Evolutionary conservation across 192 early-diverging fungal genomes (phyloP).

Genomic region (Rhizophagus prolifer): DNA sequence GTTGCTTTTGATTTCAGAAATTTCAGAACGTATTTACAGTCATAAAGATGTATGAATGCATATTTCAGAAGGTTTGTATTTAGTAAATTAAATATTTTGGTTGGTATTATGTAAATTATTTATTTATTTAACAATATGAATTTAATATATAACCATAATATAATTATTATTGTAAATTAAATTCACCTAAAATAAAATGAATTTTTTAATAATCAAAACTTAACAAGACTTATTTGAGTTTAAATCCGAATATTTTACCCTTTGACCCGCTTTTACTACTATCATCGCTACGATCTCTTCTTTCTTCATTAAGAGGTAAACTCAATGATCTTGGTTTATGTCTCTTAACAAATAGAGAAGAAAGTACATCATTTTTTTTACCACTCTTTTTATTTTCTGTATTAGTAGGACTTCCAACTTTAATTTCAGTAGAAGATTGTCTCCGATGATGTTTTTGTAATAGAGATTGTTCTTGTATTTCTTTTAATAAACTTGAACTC

Average conservation of each 20-base stretch:
- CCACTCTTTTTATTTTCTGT: not conserved
- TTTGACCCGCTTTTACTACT: not conserved
- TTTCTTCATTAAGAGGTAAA: not conserved
- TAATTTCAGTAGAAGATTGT: not conserved
- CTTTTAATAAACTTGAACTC: conserved; percentile 21
- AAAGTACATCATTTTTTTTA: not conserved
- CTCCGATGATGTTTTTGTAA: conserved; percentile 4
- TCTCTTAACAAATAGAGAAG: not conserved
- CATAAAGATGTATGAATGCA: too few species aligned
- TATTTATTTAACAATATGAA: too few species aligned
- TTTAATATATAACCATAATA: too few species aligned
- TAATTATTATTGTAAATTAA: too few species aligned
- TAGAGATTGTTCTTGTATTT: not conserved
- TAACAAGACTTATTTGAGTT: not conserved
- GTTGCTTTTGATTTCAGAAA: too few species aligned
- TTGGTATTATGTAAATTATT: too few species aligned
- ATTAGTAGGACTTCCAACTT: not conserved
- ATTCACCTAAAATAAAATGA: too few species aligned
- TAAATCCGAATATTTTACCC: not conserved
- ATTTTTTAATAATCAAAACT: too few species aligned
- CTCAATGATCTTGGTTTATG: not conserved
- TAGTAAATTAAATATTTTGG: too few species aligned
- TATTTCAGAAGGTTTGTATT: too few species aligned
- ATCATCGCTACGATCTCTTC: not conserved
- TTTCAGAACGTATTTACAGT: too few species aligned